phyloP scores from a whole-genome alignment of 2,329 filamentous ascomycete genomes.

The Ophiocordyceps camponoti-floridani region DNA sequence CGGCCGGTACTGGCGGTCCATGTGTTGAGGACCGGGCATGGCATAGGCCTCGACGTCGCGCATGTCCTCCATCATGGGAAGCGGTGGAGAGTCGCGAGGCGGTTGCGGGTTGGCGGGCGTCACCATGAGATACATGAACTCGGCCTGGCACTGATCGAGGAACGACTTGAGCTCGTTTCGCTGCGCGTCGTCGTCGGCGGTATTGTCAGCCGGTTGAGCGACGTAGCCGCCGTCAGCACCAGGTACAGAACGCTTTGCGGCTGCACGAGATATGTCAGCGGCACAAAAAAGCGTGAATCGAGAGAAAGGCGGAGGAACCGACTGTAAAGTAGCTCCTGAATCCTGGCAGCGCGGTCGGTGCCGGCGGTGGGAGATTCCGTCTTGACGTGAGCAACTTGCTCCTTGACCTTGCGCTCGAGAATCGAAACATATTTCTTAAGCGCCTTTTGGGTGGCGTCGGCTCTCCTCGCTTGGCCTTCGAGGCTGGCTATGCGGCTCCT shows the following conservation, averaged over 20 bases:
- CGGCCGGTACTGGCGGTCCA: constrained; percentile 21
- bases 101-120: constrained; percentile 47
- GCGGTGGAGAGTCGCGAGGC: constrained; percentile 41
- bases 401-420: constrained; percentile 73
- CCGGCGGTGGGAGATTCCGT: constrained; percentile 18
- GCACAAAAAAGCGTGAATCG: constrained; percentile 5
- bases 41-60: constrained; percentile 34
- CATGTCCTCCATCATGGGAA: constrained; percentile 41
- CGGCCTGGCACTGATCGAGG: constrained; percentile 45
- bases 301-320: constrained; percentile 4
- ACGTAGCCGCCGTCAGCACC: constrained; percentile 28
- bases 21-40: constrained; percentile 22
- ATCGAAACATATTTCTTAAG: constrained; percentile 81
- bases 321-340: constrained; percentile 40
- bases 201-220: constrained; percentile 13
- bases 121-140: constrained; percentile 52
- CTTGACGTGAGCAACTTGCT: constrained; percentile 59
- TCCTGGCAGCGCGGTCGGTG: constrained; percentile 32
- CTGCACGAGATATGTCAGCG: constrained; percentile 5
- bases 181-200: constrained; percentile 31
- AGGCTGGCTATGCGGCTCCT: constrained; percentile 89
- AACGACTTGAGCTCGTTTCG: constrained; percentile 39
- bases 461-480: constrained; percentile 74
- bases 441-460: constrained; percentile 76
- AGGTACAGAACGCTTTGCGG: constrained; percentile 21